Evolutionary conservation across 2,329 filamentous ascomycete species (phyloP).

Genomic region (Thelonectria rubi): DNA sequence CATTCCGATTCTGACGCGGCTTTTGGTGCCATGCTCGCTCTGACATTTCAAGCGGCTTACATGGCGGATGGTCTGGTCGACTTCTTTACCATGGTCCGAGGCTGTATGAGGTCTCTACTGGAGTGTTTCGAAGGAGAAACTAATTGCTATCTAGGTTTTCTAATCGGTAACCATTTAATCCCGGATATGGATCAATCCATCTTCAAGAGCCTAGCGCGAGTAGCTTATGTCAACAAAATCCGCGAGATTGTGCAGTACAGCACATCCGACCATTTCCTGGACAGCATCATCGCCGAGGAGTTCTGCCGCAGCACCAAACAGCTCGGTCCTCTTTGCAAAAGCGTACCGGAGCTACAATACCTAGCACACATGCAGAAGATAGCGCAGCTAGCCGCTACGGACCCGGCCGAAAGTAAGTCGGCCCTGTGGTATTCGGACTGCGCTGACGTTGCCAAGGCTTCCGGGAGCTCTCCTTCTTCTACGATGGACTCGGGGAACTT

Average conservation of each 20-base stretch:
- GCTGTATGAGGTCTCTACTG: conserved; percentile 42
- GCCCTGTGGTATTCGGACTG: no score
- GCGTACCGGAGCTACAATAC: conserved; percentile 44
- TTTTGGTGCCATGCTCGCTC: conserved; percentile 48
- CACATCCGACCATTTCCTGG: conserved; percentile 24
- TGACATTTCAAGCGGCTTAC: conserved; percentile 51
- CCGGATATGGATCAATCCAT: conserved; percentile 32
- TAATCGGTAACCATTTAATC: conserved; percentile 38
- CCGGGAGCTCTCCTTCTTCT: conserved; percentile 40
- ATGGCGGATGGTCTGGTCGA: conserved; percentile 53
- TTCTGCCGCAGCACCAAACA: conserved; percentile 43
- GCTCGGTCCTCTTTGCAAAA: conserved; percentile 45
- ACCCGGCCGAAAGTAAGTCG: conserved; percentile 44
- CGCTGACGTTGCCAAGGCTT: conserved; percentile 38
- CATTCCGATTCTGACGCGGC: conserved; percentile 48
- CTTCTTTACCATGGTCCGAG: conserved; percentile 51
- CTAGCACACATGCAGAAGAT: conserved; percentile 45
- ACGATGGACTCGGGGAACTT: conserved; percentile 42
- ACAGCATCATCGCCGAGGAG: conserved; percentile 33
- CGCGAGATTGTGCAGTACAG: conserved; percentile 32
- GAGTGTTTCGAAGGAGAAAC: not conserved
- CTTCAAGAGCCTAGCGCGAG: conserved; percentile 41
- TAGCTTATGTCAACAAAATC: conserved; percentile 43
- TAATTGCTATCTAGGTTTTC: conserved; percentile 32
- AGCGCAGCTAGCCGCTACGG: conserved; percentile 36